Percentiles rank a stretch among this genome's conserved stretches.
Conservation (phyloP, 169 alveolate genomes). For the Theileria luwenshuni region DNA sequence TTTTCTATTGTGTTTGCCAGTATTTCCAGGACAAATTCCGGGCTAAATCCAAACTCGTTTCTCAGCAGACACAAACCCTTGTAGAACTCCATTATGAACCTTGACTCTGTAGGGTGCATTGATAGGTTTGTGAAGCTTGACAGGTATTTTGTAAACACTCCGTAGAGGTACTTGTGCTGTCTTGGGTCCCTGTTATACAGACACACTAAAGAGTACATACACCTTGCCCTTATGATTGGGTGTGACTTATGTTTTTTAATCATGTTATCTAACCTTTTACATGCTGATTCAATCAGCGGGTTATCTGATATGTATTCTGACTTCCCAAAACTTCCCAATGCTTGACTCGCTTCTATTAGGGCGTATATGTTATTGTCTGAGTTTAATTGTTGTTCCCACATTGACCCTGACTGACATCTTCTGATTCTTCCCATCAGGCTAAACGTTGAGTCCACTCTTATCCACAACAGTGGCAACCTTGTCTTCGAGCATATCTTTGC, state of each 20-base stretch:
- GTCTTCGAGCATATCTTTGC: conserved; percentile 83
- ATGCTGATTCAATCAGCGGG: conserved; percentile 42
- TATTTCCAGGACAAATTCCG: conserved; percentile 54
- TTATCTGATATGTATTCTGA: conserved; percentile 42
- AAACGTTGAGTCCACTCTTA: conserved; percentile 77
- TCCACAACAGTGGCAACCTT: conserved; percentile 84
- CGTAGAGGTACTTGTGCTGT: conserved; percentile 34
- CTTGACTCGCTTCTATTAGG: conserved; percentile 81
- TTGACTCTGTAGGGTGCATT: conserved; percentile 62
- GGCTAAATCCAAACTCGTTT: conserved; percentile 43
- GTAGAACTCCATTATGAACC: conserved; percentile 63
- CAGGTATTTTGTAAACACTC: conserved; percentile 46
- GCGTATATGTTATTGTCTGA: conserved; percentile 75
- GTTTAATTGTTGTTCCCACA: conserved; percentile 88
- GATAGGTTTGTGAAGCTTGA: conserved; percentile 34
- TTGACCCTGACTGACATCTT: conserved; percentile 78
- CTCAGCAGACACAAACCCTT: conserved; percentile 55
- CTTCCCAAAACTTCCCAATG: conserved; percentile 57
- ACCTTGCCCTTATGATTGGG: conserved; percentile 59
- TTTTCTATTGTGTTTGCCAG: conserved; percentile 45
- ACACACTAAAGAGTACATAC: conserved; percentile 52
- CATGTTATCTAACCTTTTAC: conserved; percentile 40
- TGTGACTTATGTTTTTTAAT: conserved; percentile 46
- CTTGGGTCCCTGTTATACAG: conserved; percentile 61
- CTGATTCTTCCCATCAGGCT: conserved; percentile 75